Base-by-base conservation (phyloP, 2,329 filamentous ascomycete species). In the Monosporascus sp. region DNA sequence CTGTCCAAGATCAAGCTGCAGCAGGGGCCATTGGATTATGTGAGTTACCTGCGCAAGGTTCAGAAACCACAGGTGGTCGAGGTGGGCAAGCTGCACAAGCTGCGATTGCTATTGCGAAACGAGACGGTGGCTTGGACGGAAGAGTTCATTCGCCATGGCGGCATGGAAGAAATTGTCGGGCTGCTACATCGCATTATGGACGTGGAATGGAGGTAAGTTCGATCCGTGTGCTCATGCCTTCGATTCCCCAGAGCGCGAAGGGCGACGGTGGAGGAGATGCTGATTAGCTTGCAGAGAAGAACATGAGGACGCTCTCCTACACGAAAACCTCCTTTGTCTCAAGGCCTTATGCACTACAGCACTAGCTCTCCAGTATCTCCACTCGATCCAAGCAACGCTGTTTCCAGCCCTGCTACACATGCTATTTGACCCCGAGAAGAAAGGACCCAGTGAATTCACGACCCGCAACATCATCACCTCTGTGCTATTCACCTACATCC, bases 121-220 rank as follows among this genome's bases (percentile, higher is more conserved):
- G 94, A 99, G 74, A 96, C 93, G 0, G 90, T 99, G 6, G 83
- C 88, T 14, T 99, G 94, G 94, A 95, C 95, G 3, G 90, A 97
- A 66, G 82, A 85, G 14, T 99, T 97, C 68, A 90, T 97, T 61
- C 80, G 84, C 41, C 85, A 92, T 57, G 91, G 90, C 17, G 94
- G 94, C 20, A 96, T 97, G 91, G 83, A 88, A 60, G 90, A 97
- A 69, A 89, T 97, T 57, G 88, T 97, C 37, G 84, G 82, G 39
- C 74, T 97, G 51, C 77, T 97, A 47, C 87, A 96, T 69, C 84
- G 93, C n/a, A 96, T 93, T 62, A 91, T 97, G 81, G 88, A 88
- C 49, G 86, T 99, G 36, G 94, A 97, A 70, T 99, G 94, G 93
- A 90, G 92, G 88, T 91, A 72, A 69, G 84, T 73, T 37, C 9